A percentile compares a stretch with the other conserved stretches of the same genome.
These are phyloP conservation scores for Leishmania martiniquensis DNA, from an alignment of 208 protist genomes.

Conservation along the genomic window DNA sequence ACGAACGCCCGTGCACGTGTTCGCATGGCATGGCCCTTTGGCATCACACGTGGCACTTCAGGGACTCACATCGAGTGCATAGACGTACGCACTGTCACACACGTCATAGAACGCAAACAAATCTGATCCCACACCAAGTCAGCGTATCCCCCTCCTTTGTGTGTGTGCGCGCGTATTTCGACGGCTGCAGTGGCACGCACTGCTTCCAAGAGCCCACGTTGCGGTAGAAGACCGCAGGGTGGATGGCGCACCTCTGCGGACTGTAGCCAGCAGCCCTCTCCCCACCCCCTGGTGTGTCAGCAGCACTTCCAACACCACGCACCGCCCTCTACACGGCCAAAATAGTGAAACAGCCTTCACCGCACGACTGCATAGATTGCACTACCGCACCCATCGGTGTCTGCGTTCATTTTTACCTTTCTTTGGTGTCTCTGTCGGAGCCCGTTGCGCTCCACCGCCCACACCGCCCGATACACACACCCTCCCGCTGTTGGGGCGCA, in stretches of 20 bases:
- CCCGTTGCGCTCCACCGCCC: neutral
- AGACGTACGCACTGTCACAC: neutral
- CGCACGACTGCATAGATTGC: neutral
- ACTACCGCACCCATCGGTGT: neutral
- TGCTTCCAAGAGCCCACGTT: neutral
- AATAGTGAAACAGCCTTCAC: neutral
- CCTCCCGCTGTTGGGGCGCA: neutral
- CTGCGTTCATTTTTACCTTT: neutral
- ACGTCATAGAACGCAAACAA: neutral
- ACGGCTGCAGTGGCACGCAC: slow-evolving; percentile 1
- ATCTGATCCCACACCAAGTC: neutral
- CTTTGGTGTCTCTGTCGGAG: neutral
- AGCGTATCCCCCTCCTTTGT: neutral
- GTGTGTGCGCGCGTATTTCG: neutral
- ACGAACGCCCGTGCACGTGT: neutral
- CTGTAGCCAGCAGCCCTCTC: neutral
- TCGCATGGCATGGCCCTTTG: neutral
- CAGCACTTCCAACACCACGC: neutral
- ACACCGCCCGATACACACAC: neutral
- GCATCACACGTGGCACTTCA: neutral
- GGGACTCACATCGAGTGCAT: neutral
- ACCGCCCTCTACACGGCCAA: neutral
- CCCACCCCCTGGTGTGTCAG: neutral
- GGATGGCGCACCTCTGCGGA: neutral
- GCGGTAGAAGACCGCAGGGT: neutral